A percentile compares a stretch with the other conserved stretches of the same genome.
phyloP scores from a whole-genome alignment of 495 filamentous ascomycete species.

The Bathelium albidoporum region DNA sequence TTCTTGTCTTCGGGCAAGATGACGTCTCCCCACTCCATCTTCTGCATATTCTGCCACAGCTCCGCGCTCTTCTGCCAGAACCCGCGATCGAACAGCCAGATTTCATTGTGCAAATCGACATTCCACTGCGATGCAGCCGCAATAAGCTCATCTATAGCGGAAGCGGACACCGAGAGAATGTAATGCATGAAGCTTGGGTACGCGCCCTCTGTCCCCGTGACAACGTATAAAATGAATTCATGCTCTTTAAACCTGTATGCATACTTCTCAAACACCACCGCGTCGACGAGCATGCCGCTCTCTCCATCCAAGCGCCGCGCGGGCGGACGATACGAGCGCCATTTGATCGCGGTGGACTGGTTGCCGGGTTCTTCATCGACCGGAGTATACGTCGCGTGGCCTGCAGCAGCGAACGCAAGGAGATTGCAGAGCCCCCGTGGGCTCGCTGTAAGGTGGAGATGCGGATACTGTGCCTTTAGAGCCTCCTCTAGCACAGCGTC shows the following conservation, averaged over 20 bases:
- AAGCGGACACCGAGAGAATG: constrained; percentile 35
- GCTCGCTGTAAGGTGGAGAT: constrained; percentile 38
- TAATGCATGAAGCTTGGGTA: constrained; percentile 34
- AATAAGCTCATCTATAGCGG: constrained; percentile 42
- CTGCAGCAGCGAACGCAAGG: constrained; percentile 41
- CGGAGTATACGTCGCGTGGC: constrained; percentile 34
- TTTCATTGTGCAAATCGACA: constrained; percentile 46
- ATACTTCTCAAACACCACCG: constrained; percentile 43
- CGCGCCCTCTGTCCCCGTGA: constrained; percentile 39
- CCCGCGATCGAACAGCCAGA: constrained; percentile 54
- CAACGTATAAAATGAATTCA: constrained; percentile 45
- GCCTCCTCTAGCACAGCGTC: constrained; percentile 42
- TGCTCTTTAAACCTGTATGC: constrained; percentile 40
- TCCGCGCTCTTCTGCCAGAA: constrained; percentile 50
- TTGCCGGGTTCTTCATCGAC: constrained; percentile 29
- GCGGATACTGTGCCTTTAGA: constrained; percentile 41
- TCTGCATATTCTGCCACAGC: constrained; percentile 47
- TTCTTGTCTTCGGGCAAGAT: constrained; percentile 57
- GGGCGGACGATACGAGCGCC: constrained; percentile 40
- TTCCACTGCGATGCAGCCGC: constrained; percentile 40
- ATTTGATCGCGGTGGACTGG: constrained; percentile 28
- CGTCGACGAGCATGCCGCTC: constrained; percentile 34
- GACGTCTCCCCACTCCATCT: constrained; percentile 51
- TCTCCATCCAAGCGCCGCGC: constrained; percentile 39
- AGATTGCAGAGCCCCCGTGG: constrained; percentile 32